Conservation (phyloP, 805 yeast species). For the Spathaspora girioi region DNA sequence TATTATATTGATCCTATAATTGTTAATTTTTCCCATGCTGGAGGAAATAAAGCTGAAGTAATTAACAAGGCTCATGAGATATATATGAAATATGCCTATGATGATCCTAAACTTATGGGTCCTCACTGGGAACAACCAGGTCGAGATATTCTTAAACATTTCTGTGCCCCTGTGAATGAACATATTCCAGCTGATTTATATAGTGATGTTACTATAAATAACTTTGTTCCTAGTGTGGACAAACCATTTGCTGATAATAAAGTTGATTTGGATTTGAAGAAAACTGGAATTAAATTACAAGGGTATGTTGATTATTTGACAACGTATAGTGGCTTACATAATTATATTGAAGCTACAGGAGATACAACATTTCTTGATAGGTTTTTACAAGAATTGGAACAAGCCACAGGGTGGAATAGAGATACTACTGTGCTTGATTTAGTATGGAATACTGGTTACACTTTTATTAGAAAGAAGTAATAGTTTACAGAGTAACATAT, state of each 20-base stretch:
- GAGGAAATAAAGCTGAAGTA: conserved; percentile 10
- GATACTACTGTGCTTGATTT: conserved; percentile 37
- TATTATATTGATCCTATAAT: conserved; percentile 39
- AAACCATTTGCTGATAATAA: conserved; percentile 10
- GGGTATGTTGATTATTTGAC: conserved; percentile 50
- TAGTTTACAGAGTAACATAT: neutral
- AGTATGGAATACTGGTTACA: conserved; percentile 51
- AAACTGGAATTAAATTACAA: conserved; percentile 37
- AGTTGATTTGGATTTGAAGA: conserved; percentile 27
- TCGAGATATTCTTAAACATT: conserved; percentile 45
- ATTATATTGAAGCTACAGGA: conserved; percentile 42
- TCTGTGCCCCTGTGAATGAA: conserved; percentile 41
- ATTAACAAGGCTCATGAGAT: conserved; percentile 19
- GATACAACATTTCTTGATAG: conserved; percentile 30
- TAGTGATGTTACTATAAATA: conserved; percentile 29
- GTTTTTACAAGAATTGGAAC: conserved; percentile 31
- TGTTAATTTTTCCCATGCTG: conserved; percentile 18
- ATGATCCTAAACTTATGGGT: conserved; percentile 46
- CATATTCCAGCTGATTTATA: conserved; percentile 40
- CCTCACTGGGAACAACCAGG: conserved; percentile 90
- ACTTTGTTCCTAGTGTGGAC: conserved; percentile 18
- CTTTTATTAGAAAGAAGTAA: conserved; percentile 38
- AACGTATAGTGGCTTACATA: conserved; percentile 73
- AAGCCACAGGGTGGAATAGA: conserved; percentile 43
- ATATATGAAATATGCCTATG: conserved; percentile 40